Percentiles rank a stretch among this genome's conserved stretches.
phyloP scores from a whole-genome alignment of 2,329 filamentous ascomycete species.

The Pseudogymnoascus destructans region DNA sequence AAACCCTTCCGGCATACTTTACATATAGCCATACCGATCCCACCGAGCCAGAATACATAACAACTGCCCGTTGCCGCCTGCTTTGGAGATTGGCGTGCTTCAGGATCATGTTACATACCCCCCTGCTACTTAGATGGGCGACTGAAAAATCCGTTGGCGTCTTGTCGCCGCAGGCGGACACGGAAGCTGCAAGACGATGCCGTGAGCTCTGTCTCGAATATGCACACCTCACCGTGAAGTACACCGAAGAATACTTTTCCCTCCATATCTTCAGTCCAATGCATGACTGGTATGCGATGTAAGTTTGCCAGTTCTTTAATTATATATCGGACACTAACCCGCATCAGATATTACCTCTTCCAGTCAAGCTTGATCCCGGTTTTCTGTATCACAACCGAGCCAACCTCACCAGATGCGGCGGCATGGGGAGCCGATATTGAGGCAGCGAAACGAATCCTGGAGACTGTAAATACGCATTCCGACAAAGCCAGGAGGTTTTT shows the following conservation, averaged over 20 bases:
- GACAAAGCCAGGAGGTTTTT: constrained; percentile 2
- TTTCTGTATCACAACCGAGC: constrained; percentile 13
- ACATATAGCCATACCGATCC: constrained; percentile 12
- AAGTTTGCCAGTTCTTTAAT: background rate
- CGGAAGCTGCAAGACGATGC: background rate
- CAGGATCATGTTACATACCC: constrained; percentile 1
- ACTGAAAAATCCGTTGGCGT: background rate
- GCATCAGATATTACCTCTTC: constrained; percentile 27
- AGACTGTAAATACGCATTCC: constrained; percentile 3
- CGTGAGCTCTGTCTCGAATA: constrained; percentile 25
- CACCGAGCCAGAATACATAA: constrained; percentile 13
- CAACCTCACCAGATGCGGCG: constrained; percentile 6
- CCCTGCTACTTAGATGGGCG: constrained; percentile 2
- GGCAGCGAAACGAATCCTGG: constrained; percentile 5
- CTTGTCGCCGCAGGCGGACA: constrained; percentile 1
- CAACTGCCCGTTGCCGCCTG: background rate
- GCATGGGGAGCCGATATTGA: constrained; percentile 7
- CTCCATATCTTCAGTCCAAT: constrained; percentile 21
- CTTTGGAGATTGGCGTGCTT: constrained; percentile 4
- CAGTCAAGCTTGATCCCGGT: constrained; percentile 27
- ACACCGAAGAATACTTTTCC: constrained; percentile 24
- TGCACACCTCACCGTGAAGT: constrained; percentile 23
- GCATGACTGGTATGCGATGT: constrained; percentile 25
- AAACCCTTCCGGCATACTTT: constrained; percentile 22
- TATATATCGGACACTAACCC: background rate